phyloP scores from a whole-genome alignment of 1,139 yeast species.

The Kurtzmaniella quercitrusa region DNA sequence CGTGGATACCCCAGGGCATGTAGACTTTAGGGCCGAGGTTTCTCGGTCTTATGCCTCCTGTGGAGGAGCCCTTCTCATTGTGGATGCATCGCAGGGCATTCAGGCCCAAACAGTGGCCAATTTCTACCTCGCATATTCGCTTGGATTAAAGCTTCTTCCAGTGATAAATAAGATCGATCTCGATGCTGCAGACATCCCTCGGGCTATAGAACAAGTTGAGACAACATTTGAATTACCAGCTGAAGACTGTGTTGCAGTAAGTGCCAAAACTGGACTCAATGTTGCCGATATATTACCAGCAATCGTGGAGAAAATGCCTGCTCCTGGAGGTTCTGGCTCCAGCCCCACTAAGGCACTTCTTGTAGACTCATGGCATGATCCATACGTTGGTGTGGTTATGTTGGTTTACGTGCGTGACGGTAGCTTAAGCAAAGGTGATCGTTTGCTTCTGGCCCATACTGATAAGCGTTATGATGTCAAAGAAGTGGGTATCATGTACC shows the following conservation, averaged over 20 bases:
- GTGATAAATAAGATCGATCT: constrained; percentile 90
- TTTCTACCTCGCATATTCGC: constrained; percentile 81
- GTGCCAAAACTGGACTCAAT: constrained; percentile 88
- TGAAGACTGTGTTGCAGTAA: constrained; percentile 76
- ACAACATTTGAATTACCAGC: constrained; percentile 74
- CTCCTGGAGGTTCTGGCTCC: constrained; percentile 52
- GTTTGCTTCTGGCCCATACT: constrained; percentile 74
- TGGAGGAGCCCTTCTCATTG: constrained; percentile 86
- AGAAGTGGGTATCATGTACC: constrained; percentile 95
- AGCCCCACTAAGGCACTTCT: constrained; percentile 71
- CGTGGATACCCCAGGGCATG: constrained; percentile 98
- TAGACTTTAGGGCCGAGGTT: constrained; percentile 92
- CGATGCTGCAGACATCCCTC: constrained; percentile 80
- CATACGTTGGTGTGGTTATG: constrained; percentile 89
- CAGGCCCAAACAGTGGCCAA: constrained; percentile 98
- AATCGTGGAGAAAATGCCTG: constrained; percentile 71
- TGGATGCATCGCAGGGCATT: constrained; percentile 95
- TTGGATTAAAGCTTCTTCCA: constrained; percentile 80
- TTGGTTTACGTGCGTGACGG: constrained; percentile 87
- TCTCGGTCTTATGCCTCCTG: constrained; percentile 93
- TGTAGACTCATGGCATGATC: constrained; percentile 97
- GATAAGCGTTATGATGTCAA: constrained; percentile 75
- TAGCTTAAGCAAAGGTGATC: constrained; percentile 64
- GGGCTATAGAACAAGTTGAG: constrained; percentile 80
- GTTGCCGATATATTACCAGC: constrained; percentile 75